Base-by-base conservation (phyloP, 768 basidiomycete species). In the Hygrocybe punicea region DNA sequence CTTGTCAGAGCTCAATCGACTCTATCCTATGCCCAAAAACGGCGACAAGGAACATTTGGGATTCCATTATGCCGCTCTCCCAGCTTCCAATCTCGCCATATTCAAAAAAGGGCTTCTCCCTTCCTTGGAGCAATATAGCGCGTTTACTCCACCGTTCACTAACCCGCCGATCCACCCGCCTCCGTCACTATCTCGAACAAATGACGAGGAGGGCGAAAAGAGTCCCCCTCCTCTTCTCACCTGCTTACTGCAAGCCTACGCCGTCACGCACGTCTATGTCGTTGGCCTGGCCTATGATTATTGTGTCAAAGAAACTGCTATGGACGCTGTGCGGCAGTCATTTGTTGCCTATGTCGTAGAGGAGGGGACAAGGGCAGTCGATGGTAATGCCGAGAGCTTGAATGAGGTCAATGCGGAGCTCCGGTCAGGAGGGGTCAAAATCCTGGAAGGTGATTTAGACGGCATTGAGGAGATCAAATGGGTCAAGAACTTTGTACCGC, bases 251-350 rank as follows among this genome's bases (percentile, higher is more conserved):
- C 34, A 51, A 25, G 56, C 47, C 11, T 37, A 71, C 47, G 69
- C 62, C 0, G 74, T 85, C 2, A 73, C 71, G 7, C 75, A 78
- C 36, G 71, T 87, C 7, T 81, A 82, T 51, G 68, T 89, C 17
- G 77, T 79, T 8, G 82, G 82, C 0, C 70, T 89, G 40, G 87
- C 87, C 29, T 79, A 84, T 23, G 87, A 89, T 63, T 87, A 81
- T 61, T 89, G 87, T 58, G 85, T 87, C 51, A 71, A 73, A 42
- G 67, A 59, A 17, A 78, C 78, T 3, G 79, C 79, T 29, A 60
- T 78, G 6, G 78, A 83, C 58, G 75, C 78, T 2, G 62, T 64
- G 52, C 74, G 75, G 59, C 68, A 71, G 9, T 69, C 66, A 7
- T 79, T 78, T 67, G 67, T 63, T 24, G 58, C 60, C 3, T 63